phyloP scores from a whole-genome alignment of 371 early-diverging fungal species.

The Choanephora cucurbitarum region DNA sequence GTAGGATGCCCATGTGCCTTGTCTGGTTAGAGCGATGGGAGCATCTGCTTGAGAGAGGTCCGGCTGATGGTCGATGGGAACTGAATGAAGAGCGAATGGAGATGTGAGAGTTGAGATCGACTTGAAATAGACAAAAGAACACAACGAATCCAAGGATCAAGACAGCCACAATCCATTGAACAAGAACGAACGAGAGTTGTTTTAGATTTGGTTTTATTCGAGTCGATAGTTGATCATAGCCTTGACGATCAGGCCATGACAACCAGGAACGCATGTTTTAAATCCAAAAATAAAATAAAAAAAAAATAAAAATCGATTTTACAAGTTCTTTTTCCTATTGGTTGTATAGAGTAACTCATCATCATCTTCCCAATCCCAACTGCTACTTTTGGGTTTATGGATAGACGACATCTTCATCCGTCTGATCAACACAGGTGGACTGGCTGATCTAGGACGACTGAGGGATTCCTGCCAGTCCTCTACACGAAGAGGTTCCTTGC shows the following conservation, averaged over 20 bases:
- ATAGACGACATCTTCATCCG: conserved; percentile 21
- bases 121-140: conserved; percentile 37
- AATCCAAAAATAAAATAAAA: background rate
- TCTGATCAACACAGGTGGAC: conserved; percentile 18
- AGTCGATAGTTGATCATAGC: background rate
- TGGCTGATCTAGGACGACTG: background rate
- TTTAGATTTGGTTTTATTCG: conserved; percentile 8
- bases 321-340: conserved; percentile 1
- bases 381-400: conserved; percentile 1
- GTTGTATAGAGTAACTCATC: conserved; percentile 3
- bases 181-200: conserved; percentile 2
- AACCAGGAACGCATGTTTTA: background rate
- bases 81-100: conserved; percentile 35
- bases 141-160: conserved; percentile 8
- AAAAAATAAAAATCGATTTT: background rate
- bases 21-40: conserved; percentile 1
- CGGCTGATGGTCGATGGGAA: conserved; percentile 22
- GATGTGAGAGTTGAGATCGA: conserved; percentile 49
- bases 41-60: conserved; percentile 24
- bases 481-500: conserved; percentile 16
- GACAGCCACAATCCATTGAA: conserved; percentile 11
- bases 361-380: conserved; percentile 28
- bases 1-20: conserved; percentile 27
- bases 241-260: background rate
- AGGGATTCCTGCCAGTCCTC: conserved; percentile 15